These are phyloP conservation scores for Phyllosticta citrichinensis DNA, from an alignment of 2,329 filamentous ascomycete species.

Conservation along the genomic window DNA sequence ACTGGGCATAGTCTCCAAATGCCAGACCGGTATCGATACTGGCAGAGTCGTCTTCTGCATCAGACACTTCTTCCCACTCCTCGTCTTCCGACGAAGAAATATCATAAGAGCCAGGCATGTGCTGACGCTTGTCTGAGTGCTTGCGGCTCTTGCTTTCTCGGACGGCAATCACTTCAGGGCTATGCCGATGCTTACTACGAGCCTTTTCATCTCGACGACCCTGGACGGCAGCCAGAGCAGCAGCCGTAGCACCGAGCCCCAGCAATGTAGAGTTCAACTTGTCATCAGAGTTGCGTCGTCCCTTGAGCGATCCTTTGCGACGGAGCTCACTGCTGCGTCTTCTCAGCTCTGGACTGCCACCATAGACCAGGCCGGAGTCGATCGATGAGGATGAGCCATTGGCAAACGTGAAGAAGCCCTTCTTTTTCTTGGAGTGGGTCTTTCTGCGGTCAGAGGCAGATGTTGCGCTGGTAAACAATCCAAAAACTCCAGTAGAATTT, in stretches of 20 bases:
- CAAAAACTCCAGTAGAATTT: constrained; percentile 27
- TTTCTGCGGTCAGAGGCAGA: constrained; percentile 18
- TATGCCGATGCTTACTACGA: constrained; percentile 15
- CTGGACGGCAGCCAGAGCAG: constrained; percentile 37
- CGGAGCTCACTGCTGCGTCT: constrained; percentile 14
- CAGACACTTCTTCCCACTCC: constrained; percentile 32
- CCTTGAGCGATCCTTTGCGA: constrained; percentile 17
- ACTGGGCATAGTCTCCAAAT: constrained; percentile 42
- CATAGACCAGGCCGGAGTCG: constrained; percentile 38
- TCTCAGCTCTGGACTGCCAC: constrained; percentile 19
- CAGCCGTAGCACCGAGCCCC: constrained; percentile 39
- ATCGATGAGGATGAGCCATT: constrained; percentile 38
- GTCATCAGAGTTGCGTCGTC: constrained; percentile 34
- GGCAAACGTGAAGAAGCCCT: constrained; percentile 40
- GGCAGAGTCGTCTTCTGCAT: constrained; percentile 29
- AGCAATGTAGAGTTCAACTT: constrained; percentile 36
- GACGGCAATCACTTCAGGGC: constrained; percentile 25
- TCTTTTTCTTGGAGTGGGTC: constrained; percentile 29
- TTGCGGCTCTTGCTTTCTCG: constrained; percentile 20
- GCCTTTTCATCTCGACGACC: constrained; percentile 17
- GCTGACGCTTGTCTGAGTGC: constrained; percentile 14
- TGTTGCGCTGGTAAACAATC: constrained; percentile 49
- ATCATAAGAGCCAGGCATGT: constrained; percentile 15
- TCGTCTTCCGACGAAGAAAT: constrained; percentile 36
- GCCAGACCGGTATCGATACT: constrained; percentile 50